phyloP scores from a whole-genome alignment of 257 asterid species.

The Nicotiana benthamiana region DNA sequence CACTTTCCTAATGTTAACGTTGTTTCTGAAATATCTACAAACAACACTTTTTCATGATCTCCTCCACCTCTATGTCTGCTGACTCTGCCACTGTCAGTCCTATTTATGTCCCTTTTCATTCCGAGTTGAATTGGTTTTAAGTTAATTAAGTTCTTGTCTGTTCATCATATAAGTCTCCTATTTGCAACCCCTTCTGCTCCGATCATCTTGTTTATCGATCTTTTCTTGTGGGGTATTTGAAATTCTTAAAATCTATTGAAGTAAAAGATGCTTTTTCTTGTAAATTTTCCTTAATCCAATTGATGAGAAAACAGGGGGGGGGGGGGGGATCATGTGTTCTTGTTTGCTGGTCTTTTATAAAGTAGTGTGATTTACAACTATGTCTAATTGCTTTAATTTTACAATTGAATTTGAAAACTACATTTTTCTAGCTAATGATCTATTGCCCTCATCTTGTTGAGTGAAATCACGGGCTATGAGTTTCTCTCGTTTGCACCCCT shows the following conservation, averaged over 20 bases:
- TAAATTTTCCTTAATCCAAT: neutral
- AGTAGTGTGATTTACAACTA: neutral
- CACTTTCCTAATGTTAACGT: neutral
- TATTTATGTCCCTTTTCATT: neutral
- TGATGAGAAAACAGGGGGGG: neutral
- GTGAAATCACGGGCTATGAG: neutral
- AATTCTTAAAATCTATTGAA: neutral
- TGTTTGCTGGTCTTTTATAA: neutral
- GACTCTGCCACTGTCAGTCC: conserved; percentile 16
- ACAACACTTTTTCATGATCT: neutral
- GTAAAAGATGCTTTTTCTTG: neutral
- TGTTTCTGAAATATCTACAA: neutral
- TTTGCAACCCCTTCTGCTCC: neutral
- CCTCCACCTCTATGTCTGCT: conserved; percentile 4
- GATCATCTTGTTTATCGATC: neutral
- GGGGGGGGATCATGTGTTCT: neutral
- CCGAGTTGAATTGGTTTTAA: neutral
- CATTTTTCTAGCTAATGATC: neutral
- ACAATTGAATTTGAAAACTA: neutral
- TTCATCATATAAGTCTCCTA: neutral
- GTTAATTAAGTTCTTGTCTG: neutral
- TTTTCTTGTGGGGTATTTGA: neutral
- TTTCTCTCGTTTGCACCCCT: neutral
- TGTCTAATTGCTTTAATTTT: neutral
- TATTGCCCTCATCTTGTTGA: neutral